Evolutionary conservation across 805 yeast species (phyloP).

Genomic region (Nakazawaea ishiwadae): DNA sequence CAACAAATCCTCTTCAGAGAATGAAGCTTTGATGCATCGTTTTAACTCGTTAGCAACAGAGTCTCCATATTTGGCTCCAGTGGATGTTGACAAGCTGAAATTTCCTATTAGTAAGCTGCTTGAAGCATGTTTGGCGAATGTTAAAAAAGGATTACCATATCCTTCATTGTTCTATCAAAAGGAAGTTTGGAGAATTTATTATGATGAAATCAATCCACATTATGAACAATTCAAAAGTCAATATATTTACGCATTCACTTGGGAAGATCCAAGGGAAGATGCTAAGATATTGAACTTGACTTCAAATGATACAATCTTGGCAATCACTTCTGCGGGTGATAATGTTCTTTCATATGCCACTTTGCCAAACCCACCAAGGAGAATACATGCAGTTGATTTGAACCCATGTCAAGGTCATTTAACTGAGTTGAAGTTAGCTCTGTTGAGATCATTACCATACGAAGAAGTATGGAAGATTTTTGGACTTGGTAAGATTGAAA

Average conservation of each 20-base stretch:
- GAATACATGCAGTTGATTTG: slow-evolving; percentile 81
- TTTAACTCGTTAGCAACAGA: slow-evolving; percentile 74
- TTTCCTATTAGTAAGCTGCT: slow-evolving; percentile 60
- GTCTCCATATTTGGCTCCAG: slow-evolving; percentile 74
- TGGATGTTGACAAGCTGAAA: slow-evolving; percentile 20
- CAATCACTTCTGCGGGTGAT: slow-evolving; percentile 86
- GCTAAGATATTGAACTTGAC: slow-evolving; percentile 56
- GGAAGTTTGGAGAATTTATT: slow-evolving; percentile 76
- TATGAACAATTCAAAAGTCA: slow-evolving; percentile 72
- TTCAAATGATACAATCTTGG: slow-evolving; percentile 66
- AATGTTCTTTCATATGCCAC: slow-evolving; percentile 71
- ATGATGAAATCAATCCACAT: slow-evolving; percentile 63
- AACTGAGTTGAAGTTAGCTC: slow-evolving; percentile 73
- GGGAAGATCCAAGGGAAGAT: slow-evolving; percentile 90
- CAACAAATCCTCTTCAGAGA: slow-evolving; percentile 48
- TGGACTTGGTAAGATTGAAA: slow-evolving; percentile 65
- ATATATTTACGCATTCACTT: slow-evolving; percentile 82
- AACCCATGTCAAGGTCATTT: slow-evolving; percentile 82
- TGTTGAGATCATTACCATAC: slow-evolving; percentile 50
- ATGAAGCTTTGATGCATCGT: slow-evolving; percentile 43
- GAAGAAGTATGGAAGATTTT: slow-evolving; percentile 70
- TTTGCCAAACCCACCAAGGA: slow-evolving; percentile 65
- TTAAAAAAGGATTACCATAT: slow-evolving; percentile 63
- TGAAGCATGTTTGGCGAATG: slow-evolving; percentile 66
- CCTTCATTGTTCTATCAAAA: slow-evolving; percentile 79